These are phyloP conservation scores for Alternaria postmessia DNA, from an alignment of 2,329 filamentous ascomycete species.

Conservation along the genomic window DNA sequence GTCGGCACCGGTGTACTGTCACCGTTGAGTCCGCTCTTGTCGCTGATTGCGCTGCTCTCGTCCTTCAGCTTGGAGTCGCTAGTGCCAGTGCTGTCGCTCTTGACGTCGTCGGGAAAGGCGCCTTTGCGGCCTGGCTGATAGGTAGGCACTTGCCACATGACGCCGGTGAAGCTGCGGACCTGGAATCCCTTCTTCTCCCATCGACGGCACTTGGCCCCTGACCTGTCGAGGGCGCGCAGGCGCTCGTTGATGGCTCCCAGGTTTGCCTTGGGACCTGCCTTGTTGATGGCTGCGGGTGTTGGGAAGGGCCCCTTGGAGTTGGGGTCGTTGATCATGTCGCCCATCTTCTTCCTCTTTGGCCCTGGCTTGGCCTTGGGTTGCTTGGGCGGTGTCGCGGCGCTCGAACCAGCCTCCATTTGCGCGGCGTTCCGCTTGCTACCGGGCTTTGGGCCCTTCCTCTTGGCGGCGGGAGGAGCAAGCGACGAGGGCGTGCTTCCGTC, in stretches of 20 bases:
- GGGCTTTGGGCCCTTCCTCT: conserved; percentile 78
- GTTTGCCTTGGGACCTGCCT: conserved; percentile 95
- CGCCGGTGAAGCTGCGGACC: conserved; percentile 92
- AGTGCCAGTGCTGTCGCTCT: conserved; percentile 63
- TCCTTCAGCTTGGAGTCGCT: conserved; percentile 66
- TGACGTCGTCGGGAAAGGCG: conserved; percentile 67
- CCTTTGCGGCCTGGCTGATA: conserved; percentile 77
- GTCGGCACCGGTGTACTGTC: conserved; percentile 57
- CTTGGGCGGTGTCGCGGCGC: conserved; percentile 63
- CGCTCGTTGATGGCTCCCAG: conserved; percentile 97
- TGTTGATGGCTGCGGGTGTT: conserved; percentile 66
- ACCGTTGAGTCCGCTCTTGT: conserved; percentile 66
- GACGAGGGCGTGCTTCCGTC: conserved; percentile 48
- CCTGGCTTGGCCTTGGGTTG: conserved; percentile 81
- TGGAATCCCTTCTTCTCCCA: conserved; percentile 86
- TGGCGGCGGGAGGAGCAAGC: conserved; percentile 60
- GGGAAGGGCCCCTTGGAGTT: conserved; percentile 52
- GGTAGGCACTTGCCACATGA: conserved; percentile 79
- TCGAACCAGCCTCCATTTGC: conserved; percentile 61
- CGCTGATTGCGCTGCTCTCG: conserved; percentile 66
- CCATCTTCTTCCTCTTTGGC: conserved; percentile 91
- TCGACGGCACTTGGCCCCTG: conserved; percentile 88
- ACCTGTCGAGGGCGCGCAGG: conserved; percentile 90
- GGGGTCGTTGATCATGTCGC: conserved; percentile 60
- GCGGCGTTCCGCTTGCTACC: conserved; percentile 66